phyloP scores from a whole-genome alignment of 2,329 filamentous ascomycete genomes.

The Nemania sp. region DNA sequence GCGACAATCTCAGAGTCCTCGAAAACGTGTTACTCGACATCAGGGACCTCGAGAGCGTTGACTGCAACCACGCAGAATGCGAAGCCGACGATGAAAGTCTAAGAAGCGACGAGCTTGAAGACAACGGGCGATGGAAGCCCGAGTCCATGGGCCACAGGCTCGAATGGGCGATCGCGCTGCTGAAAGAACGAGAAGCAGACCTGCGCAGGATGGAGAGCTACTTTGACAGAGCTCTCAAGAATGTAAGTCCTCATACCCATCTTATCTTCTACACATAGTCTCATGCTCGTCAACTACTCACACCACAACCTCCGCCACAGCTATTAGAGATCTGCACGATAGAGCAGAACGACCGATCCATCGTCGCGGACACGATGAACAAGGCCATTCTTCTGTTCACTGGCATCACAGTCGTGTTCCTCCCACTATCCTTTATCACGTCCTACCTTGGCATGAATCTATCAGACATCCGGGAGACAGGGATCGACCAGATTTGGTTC shows the following conservation, averaged over 20 bases:
- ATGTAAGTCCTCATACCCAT: background rate
- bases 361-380: constrained; percentile 11
- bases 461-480: constrained; percentile 2
- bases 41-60: background rate
- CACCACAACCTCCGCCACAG: background rate
- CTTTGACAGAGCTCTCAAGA: constrained; percentile 3
- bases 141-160: constrained; percentile 12
- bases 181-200: constrained; percentile 7
- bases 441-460: constrained; percentile 12
- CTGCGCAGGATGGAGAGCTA: background rate
- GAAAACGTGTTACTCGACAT: constrained; percentile 8
- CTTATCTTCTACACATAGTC: background rate
- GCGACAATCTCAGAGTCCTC: background rate
- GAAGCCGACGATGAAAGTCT: background rate
- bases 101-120: background rate
- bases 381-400: constrained; percentile 16
- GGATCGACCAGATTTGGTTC: constrained; percentile 1
- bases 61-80: constrained; percentile 2
- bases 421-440: constrained; percentile 9
- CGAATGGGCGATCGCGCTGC: constrained; percentile 10
- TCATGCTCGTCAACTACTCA: background rate
- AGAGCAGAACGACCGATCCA: constrained; percentile 16
- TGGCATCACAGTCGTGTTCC: constrained; percentile 10
- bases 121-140: background rate
- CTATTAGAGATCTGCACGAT: constrained; percentile 10